Conservation (phyloP, 139 green algal species). For the Edaphochlamys debaryana region DNA sequence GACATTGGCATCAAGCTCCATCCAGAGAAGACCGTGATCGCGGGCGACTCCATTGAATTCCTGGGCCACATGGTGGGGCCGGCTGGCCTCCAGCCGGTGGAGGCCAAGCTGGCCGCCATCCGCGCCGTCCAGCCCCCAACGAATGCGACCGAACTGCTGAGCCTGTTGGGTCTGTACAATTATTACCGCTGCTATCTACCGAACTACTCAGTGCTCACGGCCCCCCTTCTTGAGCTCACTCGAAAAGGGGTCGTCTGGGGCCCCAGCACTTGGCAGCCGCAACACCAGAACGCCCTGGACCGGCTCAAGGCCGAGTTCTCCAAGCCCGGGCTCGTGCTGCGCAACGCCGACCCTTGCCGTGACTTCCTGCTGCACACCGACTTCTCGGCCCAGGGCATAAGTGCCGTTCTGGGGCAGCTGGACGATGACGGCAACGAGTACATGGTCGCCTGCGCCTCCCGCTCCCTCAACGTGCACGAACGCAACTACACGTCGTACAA, state of each 20-base stretch:
- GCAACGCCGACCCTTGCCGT: not conserved
- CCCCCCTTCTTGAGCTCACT: constrained; percentile 41
- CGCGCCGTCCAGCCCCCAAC: too few species aligned
- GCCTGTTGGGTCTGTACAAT: constrained; percentile 46
- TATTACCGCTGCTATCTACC: constrained; percentile 57
- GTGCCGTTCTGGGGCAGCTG: constrained; percentile 51
- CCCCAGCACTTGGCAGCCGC: constrained; percentile 31
- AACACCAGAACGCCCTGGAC: not conserved
- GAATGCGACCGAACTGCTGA: not conserved
- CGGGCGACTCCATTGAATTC: constrained; percentile 38
- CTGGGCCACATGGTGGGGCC: constrained; percentile 53
- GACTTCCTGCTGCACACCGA: not conserved
- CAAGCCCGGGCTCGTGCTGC: not conserved
- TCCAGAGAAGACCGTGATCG: constrained; percentile 41
- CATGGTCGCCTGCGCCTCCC: constrained; percentile 23
- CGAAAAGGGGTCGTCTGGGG: constrained; percentile 31
- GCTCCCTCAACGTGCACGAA: not conserved
- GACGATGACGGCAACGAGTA: constrained; percentile 46
- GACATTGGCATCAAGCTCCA: constrained; percentile 34
- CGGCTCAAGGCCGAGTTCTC: not conserved
- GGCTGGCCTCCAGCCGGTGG: constrained; percentile 16
- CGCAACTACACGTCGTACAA: constrained; percentile 10
- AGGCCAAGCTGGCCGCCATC: not conserved
- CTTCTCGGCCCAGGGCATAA: constrained; percentile 30
- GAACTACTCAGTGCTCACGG: constrained; percentile 29